Conservation (phyloP, 495 filamentous ascomycete genomes). For the Staphylotrichum longicolle region DNA sequence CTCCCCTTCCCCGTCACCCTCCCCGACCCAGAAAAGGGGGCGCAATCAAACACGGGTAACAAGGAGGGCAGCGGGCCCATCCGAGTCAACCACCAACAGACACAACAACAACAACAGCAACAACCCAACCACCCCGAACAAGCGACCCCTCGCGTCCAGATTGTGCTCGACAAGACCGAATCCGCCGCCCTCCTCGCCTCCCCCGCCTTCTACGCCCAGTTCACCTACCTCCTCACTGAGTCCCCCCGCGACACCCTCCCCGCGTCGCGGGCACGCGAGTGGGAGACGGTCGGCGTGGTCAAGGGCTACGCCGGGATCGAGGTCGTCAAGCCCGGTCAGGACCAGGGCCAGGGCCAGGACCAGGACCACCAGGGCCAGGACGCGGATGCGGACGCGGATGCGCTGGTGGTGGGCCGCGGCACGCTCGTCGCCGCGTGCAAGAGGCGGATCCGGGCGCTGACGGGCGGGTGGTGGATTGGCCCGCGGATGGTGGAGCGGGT, state of each 20-base stretch:
- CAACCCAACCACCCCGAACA: constrained; percentile 6
- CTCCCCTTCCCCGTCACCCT: not conserved
- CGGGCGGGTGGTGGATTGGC: constrained; percentile 63
- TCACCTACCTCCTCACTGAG: constrained; percentile 80
- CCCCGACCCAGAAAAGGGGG: not conserved
- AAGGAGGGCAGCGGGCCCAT: too few relatives aligned
- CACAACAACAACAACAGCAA: not conserved
- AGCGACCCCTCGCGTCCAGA: constrained; percentile 32
- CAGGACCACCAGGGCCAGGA: not conserved
- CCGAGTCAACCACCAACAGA: not conserved
- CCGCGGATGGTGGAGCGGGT: constrained; percentile 59
- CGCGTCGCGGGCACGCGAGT: constrained; percentile 54
- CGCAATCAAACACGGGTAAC: too few relatives aligned
- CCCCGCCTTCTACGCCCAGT: constrained; percentile 72
- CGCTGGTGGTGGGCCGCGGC: constrained; percentile 36
- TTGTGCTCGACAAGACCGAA: constrained; percentile 60
- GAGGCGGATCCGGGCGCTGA: constrained; percentile 37
- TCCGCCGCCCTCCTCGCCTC: constrained; percentile 52
- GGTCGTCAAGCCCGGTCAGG: constrained; percentile 52
- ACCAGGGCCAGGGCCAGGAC: not conserved
- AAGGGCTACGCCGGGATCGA: constrained; percentile 70
- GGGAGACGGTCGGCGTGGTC: constrained; percentile 68
- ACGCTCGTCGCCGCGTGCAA: constrained; percentile 32
- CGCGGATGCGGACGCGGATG: constrained; percentile 27
- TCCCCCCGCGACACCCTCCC: constrained; percentile 43